phyloP scores from a whole-genome alignment of 2,329 filamentous ascomycete species.

The Zymoseptoria tritici region DNA sequence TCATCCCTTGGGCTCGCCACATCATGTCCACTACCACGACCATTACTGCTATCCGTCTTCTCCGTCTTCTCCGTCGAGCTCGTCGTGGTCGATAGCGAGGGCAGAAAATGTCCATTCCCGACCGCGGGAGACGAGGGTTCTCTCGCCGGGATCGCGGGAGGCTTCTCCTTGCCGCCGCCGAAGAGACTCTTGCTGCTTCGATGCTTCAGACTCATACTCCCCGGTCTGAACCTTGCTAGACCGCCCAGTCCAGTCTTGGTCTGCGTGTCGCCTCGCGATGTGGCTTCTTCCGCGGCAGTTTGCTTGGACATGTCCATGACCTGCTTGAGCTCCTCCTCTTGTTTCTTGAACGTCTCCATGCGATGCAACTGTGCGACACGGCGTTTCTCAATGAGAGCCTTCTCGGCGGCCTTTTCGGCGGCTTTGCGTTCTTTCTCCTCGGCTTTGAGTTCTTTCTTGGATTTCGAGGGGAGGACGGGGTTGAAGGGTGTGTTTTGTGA shows the following conservation, averaged over 20 bases:
- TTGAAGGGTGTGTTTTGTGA: conserved; percentile 39
- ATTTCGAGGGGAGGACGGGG: conserved; percentile 44
- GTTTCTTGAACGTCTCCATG: conserved; percentile 49
- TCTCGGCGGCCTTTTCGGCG: conserved; percentile 52
- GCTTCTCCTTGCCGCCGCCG: conserved; percentile 38
- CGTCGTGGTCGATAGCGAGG: not conserved
- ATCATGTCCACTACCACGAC: not conserved
- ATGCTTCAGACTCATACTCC: conserved; percentile 61
- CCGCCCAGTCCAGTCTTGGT: conserved; percentile 25
- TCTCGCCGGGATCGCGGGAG: conserved; percentile 17
- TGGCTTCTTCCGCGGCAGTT: conserved; percentile 50
- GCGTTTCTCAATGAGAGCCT: conserved; percentile 35
- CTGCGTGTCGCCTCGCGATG: conserved; percentile 19
- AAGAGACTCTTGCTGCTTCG: conserved; percentile 48
- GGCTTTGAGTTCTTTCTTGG: conserved; percentile 58
- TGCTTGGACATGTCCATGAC: conserved; percentile 61
- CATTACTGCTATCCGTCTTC: not conserved
- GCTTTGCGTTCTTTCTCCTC: conserved; percentile 53
- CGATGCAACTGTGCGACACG: conserved; percentile 35
- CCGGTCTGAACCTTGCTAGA: conserved; percentile 57
- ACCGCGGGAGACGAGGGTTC: not conserved
- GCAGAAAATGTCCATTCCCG: not conserved
- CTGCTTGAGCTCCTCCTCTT: conserved; percentile 56
- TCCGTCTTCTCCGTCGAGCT: conserved; percentile 2
- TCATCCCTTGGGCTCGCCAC: conserved; percentile 7